Conservation (phyloP, 352 stramenopile genomes). For the Elongisporangium prolatum region DNA sequence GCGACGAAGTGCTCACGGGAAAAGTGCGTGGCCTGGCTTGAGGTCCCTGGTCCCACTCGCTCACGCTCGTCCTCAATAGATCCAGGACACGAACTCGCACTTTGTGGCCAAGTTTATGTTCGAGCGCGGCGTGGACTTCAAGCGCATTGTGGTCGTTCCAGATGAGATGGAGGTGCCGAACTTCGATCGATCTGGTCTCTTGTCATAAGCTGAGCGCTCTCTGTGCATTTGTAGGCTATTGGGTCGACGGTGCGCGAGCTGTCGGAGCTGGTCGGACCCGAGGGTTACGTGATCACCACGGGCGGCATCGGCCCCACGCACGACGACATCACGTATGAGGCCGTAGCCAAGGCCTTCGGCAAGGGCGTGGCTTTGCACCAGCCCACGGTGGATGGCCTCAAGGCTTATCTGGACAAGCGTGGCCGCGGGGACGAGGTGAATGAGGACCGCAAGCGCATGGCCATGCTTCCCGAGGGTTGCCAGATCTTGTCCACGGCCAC, state of each 20-base stretch:
- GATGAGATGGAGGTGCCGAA: slow-evolving; percentile 60
- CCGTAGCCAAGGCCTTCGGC: slow-evolving; percentile 74
- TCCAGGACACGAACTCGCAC: slow-evolving; percentile 82
- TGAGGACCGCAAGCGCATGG: slow-evolving; percentile 69
- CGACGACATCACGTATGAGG: slow-evolving; percentile 87
- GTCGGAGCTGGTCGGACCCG: slow-evolving; percentile 62
- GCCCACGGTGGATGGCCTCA: slow-evolving; percentile 53
- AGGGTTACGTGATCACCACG: slow-evolving; percentile 84
- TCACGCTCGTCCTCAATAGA: slow-evolving; percentile 26
- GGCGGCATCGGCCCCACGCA: slow-evolving; percentile 82
- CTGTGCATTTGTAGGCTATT: slow-evolving; percentile 38
- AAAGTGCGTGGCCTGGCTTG: slow-evolving; percentile 36
- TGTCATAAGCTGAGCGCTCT: neutral
- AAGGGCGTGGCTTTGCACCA: slow-evolving; percentile 62
- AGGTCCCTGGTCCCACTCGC: neutral
- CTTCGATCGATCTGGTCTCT: neutral
- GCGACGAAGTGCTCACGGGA: slow-evolving; percentile 79
- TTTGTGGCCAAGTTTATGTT: slow-evolving; percentile 83
- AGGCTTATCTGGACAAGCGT: slow-evolving; percentile 27
- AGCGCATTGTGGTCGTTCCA: slow-evolving; percentile 72
- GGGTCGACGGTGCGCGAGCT: slow-evolving; percentile 66
- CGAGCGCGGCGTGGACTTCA: slow-evolving; percentile 67
- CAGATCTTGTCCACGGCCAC: slow-evolving; percentile 43
- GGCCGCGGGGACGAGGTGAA: slow-evolving; percentile 36
- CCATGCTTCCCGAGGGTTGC: slow-evolving; percentile 54